Evolutionary conservation across 2,329 filamentous ascomycete species (phyloP).

Genomic region (Pseudodiploospora longispora): DNA sequence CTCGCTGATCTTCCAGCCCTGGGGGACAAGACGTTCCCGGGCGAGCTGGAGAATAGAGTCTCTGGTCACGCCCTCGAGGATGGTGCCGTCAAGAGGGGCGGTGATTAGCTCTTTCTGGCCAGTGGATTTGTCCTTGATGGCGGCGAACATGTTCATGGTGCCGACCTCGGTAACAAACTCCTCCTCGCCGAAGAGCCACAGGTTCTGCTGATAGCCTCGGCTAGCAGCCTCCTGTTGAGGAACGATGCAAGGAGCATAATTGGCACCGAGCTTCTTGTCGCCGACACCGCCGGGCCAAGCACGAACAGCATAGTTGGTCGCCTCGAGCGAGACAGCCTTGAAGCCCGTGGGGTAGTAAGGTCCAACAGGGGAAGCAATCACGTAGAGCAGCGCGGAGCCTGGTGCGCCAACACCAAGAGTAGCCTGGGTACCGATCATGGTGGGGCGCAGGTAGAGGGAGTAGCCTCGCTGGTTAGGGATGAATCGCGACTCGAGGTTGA

Average conservation of each 20-base stretch:
- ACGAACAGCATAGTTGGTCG: constrained; percentile 91
- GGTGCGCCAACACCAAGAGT: constrained; percentile 91
- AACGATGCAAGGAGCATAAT: constrained; percentile 99
- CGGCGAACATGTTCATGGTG: constrained; percentile 97
- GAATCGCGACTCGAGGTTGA: constrained; percentile 76
- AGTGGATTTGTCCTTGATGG: constrained; percentile 74
- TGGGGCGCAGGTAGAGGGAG: constrained; percentile 90
- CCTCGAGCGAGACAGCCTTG: constrained; percentile 92
- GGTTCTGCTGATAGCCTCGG: constrained; percentile 93
- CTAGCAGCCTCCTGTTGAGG: constrained; percentile 87
- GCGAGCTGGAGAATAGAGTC: constrained; percentile 87
- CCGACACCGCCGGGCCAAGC: constrained; percentile 97
- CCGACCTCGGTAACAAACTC: constrained; percentile 96
- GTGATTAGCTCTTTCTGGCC: constrained; percentile 89
- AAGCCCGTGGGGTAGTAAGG: constrained; percentile 98
- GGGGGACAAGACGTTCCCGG: constrained; percentile 68
- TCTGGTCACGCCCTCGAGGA: constrained; percentile 87
- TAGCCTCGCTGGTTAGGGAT: constrained; percentile 83
- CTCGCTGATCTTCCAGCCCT: constrained; percentile 86
- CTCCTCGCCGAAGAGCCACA: constrained; percentile 95
- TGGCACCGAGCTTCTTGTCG: constrained; percentile 96
- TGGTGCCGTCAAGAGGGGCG: constrained; percentile 93
- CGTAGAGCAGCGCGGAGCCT: constrained; percentile 81
- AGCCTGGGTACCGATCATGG: constrained; percentile 93
- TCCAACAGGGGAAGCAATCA: constrained; percentile 93